A percentile compares a stretch with the other conserved stretches of the same genome.
phyloP scores from a whole-genome alignment of 495 filamentous ascomycete species.

The Lepidopterella palustris region DNA sequence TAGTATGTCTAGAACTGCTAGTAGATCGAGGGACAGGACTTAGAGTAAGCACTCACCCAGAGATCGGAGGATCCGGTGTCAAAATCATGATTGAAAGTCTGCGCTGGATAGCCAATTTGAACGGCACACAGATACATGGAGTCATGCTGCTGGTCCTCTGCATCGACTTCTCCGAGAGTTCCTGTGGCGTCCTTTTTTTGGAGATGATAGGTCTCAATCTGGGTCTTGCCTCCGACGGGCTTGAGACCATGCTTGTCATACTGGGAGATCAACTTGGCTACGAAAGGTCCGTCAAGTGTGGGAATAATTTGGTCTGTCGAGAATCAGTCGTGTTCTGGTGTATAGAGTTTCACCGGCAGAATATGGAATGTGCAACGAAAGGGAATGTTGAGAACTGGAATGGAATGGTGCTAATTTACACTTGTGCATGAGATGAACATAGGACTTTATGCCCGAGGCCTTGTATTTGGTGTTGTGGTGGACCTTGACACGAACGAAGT shows the following conservation, averaged over 20 bases:
- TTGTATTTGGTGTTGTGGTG: slow-evolving; percentile 56
- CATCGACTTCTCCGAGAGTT: slow-evolving; percentile 51
- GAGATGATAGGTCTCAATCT: slow-evolving; percentile 39
- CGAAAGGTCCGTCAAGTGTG: slow-evolving; percentile 64
- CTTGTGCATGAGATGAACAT: slow-evolving; percentile 62
- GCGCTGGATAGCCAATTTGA: slow-evolving; percentile 59
- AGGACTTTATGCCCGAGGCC: slow-evolving; percentile 63
- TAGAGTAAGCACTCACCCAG: slow-evolving; percentile 59
- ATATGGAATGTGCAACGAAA: not conserved
- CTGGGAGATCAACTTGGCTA: too few relatives aligned
- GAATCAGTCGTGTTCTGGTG: not conserved
- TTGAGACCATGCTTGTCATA: too few relatives aligned
- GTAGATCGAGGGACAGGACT: not conserved
- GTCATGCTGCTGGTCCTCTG: slow-evolving; percentile 72
- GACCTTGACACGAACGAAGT: slow-evolving; percentile 22
- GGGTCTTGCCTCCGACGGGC: slow-evolving; percentile 42
- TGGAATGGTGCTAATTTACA: slow-evolving; percentile 31
- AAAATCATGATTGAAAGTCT: slow-evolving; percentile 63
- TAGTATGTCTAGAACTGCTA: not conserved
- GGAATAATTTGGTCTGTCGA: slow-evolving; percentile 52
- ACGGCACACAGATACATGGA: slow-evolving; percentile 62
- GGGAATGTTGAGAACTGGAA: not conserved
- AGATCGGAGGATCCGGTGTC: slow-evolving; percentile 74
- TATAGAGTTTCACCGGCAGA: not conserved
- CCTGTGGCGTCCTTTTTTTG: slow-evolving; percentile 41